A percentile compares a stretch with the other conserved stretches of the same genome.
Conservation (phyloP, 371 early-diverging fungal species). For the Capniomyces stellatus region DNA sequence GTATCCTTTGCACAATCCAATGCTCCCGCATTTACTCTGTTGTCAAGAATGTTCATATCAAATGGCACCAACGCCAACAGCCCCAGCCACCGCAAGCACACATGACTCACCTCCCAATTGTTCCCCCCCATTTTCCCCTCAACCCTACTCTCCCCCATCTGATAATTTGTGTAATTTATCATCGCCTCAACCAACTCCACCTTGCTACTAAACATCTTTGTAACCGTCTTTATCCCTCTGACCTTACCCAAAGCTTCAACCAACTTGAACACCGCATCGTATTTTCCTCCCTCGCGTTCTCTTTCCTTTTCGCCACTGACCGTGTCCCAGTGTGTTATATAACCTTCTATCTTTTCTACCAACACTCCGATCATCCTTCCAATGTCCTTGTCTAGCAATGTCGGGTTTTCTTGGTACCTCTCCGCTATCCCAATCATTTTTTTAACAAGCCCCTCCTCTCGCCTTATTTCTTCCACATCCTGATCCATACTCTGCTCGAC, state of each 20-base stretch:
- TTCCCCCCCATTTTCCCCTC: not conserved
- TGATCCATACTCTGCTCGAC: not conserved
- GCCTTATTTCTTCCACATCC: not conserved
- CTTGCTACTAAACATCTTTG: not conserved
- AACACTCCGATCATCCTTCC: conserved; percentile 48
- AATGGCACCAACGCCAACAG: conserved; percentile 85
- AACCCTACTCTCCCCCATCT: too few species aligned
- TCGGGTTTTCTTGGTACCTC: conserved; percentile 72
- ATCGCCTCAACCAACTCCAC: not conserved
- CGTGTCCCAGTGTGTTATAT: conserved; percentile 7
- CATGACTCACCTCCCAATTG: conserved; percentile 56
- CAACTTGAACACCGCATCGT: not conserved
- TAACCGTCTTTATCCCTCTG: not conserved
- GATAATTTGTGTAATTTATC: not conserved
- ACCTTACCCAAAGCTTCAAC: not conserved
- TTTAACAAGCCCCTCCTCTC: conserved; percentile 5
- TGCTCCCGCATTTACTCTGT: too few species aligned
- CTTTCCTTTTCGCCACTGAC: not conserved
- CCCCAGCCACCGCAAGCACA: conserved; percentile 58
- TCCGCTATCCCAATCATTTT: conserved; percentile 23
- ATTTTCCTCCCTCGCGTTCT: not conserved
- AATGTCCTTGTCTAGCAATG: conserved; percentile 67
- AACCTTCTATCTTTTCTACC: conserved; percentile 35
- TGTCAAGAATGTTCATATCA: conserved; percentile 68
- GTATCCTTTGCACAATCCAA: conserved; percentile 10